Conservation (phyloP, 2,329 filamentous ascomycete genomes). For the Calonectria pseudoreteaudii region DNA sequence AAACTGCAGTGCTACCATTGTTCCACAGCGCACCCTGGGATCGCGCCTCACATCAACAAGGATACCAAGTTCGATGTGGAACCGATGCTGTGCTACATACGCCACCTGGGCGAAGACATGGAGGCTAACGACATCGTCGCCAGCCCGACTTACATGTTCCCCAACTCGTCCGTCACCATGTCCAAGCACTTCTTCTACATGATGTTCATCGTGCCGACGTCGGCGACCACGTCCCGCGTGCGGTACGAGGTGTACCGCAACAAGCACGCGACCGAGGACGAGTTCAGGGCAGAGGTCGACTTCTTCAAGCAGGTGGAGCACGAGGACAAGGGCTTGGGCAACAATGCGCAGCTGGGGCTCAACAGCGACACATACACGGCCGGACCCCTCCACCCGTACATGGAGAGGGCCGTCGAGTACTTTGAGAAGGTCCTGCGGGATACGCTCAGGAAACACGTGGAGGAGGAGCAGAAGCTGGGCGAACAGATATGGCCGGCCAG, state of each 20-base stretch:
- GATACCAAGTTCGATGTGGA: conserved; percentile 18
- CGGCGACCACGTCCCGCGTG: conserved; percentile 8
- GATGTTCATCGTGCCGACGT: conserved; percentile 20
- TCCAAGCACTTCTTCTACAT: conserved; percentile 23
- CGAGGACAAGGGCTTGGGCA: conserved; percentile 17
- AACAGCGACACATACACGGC: conserved; percentile 18
- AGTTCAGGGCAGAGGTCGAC: not conserved
- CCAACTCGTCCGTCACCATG: conserved; percentile 16
- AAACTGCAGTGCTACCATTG: conserved; percentile 19
- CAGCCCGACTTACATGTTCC: conserved; percentile 21
- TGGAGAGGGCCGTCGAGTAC: conserved; percentile 16
- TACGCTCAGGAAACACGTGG: not conserved
- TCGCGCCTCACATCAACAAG: conserved; percentile 14
- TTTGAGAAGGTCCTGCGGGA: conserved; percentile 7
- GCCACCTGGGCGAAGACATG: conserved; percentile 16
- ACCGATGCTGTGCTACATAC: not conserved
- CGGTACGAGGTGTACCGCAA: conserved; percentile 23
- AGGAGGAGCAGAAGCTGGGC: conserved; percentile 4
- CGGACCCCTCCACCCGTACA: conserved; percentile 11
- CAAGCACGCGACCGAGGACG: not conserved
- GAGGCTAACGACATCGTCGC: conserved; percentile 7
- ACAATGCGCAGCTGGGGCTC: not conserved
- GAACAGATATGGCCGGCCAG: conserved; percentile 3
- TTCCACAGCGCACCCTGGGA: conserved; percentile 14
- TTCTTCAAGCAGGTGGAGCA: conserved; percentile 15